phyloP scores from a whole-genome alignment of 2,329 filamentous ascomycete species.

The Nemania serpens region DNA sequence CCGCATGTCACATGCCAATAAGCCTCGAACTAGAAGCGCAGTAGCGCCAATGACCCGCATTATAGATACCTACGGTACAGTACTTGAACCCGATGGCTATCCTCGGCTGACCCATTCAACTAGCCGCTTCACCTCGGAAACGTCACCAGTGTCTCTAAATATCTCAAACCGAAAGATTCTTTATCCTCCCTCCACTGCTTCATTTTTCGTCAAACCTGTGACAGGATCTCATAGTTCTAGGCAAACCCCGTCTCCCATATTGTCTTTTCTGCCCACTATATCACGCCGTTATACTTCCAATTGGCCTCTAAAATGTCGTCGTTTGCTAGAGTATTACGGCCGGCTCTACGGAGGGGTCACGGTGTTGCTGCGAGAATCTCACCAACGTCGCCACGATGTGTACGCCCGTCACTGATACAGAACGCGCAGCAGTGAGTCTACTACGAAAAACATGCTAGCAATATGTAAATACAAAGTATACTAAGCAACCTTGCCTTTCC shows the following conservation, averaged over 20 bases:
- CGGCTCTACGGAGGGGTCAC: slow-evolving; percentile 54
- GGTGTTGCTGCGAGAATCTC: slow-evolving; percentile 40
- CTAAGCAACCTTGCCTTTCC: not conserved
- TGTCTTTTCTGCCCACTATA: not conserved
- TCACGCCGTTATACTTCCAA: not conserved
- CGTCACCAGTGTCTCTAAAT: slow-evolving; percentile 5
- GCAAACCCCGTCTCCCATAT: not conserved
- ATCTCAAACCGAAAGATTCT: too few relatives aligned
- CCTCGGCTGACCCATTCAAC: slow-evolving; percentile 27
- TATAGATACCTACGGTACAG: not conserved
- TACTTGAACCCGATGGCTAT: slow-evolving; percentile 23
- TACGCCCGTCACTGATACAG: slow-evolving; percentile 36
- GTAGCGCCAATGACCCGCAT: slow-evolving; percentile 4
- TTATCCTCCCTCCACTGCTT: not conserved
- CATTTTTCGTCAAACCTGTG: not conserved
- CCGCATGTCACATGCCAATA: slow-evolving; percentile 19
- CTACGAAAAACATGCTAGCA: slow-evolving; percentile 1
- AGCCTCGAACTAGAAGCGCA: not conserved
- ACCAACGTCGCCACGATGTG: slow-evolving; percentile 35
- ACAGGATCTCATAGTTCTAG: not conserved
- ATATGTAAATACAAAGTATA: slow-evolving; percentile 14
- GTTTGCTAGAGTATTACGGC: slow-evolving; percentile 56
- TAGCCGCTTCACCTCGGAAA: slow-evolving; percentile 4
- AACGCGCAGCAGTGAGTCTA: slow-evolving; percentile 42
- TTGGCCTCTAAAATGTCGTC: slow-evolving; percentile 48